Conservation (phyloP, 2,329 filamentous ascomycete species). For the Ceratocystis papillata region DNA sequence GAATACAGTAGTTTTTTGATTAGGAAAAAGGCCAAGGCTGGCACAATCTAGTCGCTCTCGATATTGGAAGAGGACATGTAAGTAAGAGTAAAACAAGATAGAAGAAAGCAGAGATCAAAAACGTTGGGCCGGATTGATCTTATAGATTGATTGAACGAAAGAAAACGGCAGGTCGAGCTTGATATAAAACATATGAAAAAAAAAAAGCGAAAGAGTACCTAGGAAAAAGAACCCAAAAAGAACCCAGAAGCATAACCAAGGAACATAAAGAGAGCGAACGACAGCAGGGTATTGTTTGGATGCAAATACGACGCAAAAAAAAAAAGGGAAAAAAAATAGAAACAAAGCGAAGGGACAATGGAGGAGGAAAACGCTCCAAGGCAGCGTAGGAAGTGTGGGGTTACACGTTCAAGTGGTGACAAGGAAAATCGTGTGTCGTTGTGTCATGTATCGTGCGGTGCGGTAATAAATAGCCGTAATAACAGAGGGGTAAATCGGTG, state of each 20-base stretch:
- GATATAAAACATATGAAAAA: conserved; percentile 1
- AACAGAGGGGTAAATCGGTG: neutral
- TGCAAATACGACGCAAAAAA: conserved; percentile 20
- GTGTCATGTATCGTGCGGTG: no score
- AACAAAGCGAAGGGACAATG: conserved; percentile 6
- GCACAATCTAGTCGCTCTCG: neutral
- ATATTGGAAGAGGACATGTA: neutral
- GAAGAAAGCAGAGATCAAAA: neutral
- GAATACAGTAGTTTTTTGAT: neutral
- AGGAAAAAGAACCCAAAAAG: no score
- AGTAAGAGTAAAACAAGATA: neutral
- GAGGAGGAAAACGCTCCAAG: conserved; percentile 15
- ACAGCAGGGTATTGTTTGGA: conserved; percentile 23
- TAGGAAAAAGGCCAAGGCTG: neutral
- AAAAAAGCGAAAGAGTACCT: conserved; percentile 9
- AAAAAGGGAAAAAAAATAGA: conserved; percentile 9
- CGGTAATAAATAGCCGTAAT: neutral
- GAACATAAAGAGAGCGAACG: conserved; percentile 14
- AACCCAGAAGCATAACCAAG: conserved; percentile 15
- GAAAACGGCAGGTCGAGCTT: neutral
- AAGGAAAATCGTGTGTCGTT: conserved; percentile 2
- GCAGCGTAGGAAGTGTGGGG: neutral
- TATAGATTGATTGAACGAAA: neutral
- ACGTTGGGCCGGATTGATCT: neutral
- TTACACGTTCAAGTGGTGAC: neutral